Percentiles rank a stretch among this genome's conserved stretches.
Conservation (phyloP, 257 asterid species). For the Echites panduratus region DNA sequence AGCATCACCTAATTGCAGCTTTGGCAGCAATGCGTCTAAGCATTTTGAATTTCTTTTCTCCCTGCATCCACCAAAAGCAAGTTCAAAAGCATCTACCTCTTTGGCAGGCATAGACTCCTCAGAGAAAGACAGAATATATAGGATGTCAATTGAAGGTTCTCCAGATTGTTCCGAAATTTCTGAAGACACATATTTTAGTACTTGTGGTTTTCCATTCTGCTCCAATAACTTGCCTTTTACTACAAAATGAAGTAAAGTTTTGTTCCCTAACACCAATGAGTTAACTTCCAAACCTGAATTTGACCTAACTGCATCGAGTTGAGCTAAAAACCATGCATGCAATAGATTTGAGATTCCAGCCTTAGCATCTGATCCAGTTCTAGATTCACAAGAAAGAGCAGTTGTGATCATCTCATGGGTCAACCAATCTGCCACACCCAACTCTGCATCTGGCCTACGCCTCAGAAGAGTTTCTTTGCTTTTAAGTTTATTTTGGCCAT, state of each 20-base stretch:
- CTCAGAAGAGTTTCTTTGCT: conserved; percentile 25
- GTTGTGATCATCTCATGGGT: conserved; percentile 55
- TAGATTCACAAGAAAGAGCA: conserved; percentile 45
- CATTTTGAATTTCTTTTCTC: conserved; percentile 30
- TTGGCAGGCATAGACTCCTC: conserved; percentile 46
- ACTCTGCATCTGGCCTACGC: conserved; percentile 39
- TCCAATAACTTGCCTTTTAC: conserved; percentile 32
- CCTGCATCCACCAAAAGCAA: conserved; percentile 39
- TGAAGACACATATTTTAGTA: conserved; percentile 28
- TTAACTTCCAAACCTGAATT: conserved; percentile 42
- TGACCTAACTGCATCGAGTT: conserved; percentile 43
- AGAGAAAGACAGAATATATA: conserved; percentile 54
- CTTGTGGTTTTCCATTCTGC: conserved; percentile 41
- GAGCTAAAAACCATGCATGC: conserved; percentile 71
- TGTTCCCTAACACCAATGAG: conserved; percentile 67
- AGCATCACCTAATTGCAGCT: conserved; percentile 64
- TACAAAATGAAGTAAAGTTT: conserved; percentile 63
- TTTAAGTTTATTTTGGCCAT: conserved; percentile 33
- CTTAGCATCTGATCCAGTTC: conserved; percentile 30
- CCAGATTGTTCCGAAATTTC: conserved; percentile 35
- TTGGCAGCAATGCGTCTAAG: conserved; percentile 50
- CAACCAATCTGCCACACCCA: conserved; percentile 66
- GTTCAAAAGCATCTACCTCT: conserved; percentile 48
- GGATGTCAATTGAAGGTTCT: conserved; percentile 55
- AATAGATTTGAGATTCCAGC: conserved; percentile 51